Base-by-base conservation (phyloP, 192 early-diverging fungal species). In the Podila verticillata region DNA sequence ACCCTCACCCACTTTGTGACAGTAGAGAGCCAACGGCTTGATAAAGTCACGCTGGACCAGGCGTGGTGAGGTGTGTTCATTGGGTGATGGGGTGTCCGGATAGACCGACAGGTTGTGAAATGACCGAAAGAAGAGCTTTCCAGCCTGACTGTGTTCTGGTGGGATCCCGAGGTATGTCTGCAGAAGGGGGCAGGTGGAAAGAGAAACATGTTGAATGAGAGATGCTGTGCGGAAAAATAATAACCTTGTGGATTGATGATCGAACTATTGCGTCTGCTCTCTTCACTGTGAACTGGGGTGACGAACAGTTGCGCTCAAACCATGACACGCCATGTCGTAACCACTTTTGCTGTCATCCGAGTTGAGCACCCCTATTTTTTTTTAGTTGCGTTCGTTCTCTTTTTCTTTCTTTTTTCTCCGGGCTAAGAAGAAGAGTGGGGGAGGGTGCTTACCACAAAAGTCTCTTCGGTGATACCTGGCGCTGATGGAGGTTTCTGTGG, bases 1-100 rank as follows among this genome's bases (percentile, higher is more conserved):
- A 12, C 26, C 24, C 6, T 68, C 34, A 22, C 61, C 51, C 15
- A 68, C 56, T 12, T 80, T 72, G 4, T 72, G 70, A 19, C 77
- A 80, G 48, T 71, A 80, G 20, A 80, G 51, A 1, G 77, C 77
- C 61, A 80, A 60, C 17, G 77, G 77, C 47, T 72, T 80, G 59
- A 80, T 80, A 10, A 80, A 57, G 49, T 80, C 77, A 3, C 66
- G 28, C 26, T 60, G 28, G 15, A 61, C 63, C 26, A 80, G 28
- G 44, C 7, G 17, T 1, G 12, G 29, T 26, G 70, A n/a, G n/a
- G n/a, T 65, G n/a, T 35, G 51, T n/a, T 60, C 28, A n/a, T n/a
- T n/a, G n/a, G 26, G 10, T 1, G 63, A 28, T 39, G 77, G 70
- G 47, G 44, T 49, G 32, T 72, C 77, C 12, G 77, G 70, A 31